phyloP scores from a whole-genome alignment of 2,329 filamentous ascomycete species.

The Hypomyces rosellus region DNA sequence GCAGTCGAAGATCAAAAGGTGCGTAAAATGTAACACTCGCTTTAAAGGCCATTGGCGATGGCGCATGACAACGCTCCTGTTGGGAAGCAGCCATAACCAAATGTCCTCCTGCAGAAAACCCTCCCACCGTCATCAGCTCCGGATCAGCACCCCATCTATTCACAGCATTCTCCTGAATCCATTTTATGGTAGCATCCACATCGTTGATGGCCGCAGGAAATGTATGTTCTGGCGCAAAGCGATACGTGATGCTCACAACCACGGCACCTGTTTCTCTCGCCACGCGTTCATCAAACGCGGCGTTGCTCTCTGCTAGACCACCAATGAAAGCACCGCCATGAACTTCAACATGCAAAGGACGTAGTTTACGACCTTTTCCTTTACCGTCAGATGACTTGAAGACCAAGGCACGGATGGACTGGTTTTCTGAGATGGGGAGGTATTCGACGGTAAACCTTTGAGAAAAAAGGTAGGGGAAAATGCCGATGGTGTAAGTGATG shows the following conservation, averaged over 20 bases:
- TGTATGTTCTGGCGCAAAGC: conserved; percentile 43
- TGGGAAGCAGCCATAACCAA: conserved; percentile 32
- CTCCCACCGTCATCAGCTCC: conserved; percentile 35
- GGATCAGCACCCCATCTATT: conserved; percentile 31
- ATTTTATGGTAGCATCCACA: conserved; percentile 36
- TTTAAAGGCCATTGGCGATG: conserved; percentile 24
- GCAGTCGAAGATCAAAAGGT: conserved; percentile 31
- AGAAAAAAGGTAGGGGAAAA: conserved; percentile 30
- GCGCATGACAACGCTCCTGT: conserved; percentile 17
- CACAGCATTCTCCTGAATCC: conserved; percentile 32
- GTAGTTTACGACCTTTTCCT: conserved; percentile 16
- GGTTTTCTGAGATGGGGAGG: conserved; percentile 23
- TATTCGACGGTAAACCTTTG: conserved; percentile 28
- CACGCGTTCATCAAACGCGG: conserved; percentile 27
- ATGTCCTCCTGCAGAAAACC: conserved; percentile 39
- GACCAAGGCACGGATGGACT: conserved; percentile 27
- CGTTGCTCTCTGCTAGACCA: conserved; percentile 34
- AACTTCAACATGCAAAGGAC: conserved; percentile 38
- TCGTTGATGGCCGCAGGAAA: conserved; percentile 45
- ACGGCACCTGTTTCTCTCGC: conserved; percentile 35
- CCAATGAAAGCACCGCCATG: conserved; percentile 40
- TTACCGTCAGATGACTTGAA: conserved; percentile 23
- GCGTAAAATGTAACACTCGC: conserved; percentile 36
- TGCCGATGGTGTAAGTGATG: conserved; percentile 31
- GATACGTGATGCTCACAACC: conserved; percentile 44